A percentile compares a stretch with the other conserved stretches of the same genome.
These are phyloP conservation scores for Barnettozyma populi DNA, from an alignment of 805 yeast species.

Conservation along the genomic window DNA sequence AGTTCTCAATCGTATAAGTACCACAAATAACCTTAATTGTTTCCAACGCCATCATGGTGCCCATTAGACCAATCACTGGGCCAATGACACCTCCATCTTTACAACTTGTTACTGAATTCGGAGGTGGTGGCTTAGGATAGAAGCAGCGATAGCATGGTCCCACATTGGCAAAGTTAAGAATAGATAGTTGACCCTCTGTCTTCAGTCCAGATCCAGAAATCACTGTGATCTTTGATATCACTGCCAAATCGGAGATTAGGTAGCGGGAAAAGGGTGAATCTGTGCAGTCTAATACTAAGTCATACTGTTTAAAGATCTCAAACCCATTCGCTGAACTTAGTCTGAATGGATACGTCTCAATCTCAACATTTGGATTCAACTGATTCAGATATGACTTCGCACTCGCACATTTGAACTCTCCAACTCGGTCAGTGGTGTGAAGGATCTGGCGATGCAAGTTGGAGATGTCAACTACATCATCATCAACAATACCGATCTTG, in stretches of 20 bases:
- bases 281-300: constrained; percentile 85
- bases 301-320: constrained; percentile 57
- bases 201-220: constrained; percentile 90
- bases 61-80: constrained; percentile 92
- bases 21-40: constrained; percentile 68
- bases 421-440: constrained; percentile 64
- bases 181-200: constrained; percentile 84
- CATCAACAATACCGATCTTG: constrained; percentile 77
- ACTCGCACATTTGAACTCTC: constrained; percentile 71
- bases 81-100: constrained; percentile 94
- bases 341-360: constrained; percentile 46
- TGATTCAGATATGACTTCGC: constrained; percentile 50
- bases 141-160: constrained; percentile 97
- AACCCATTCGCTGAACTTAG: constrained; percentile 56
- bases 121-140: constrained; percentile 86
- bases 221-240: constrained; percentile 58
- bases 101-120: constrained; percentile 76
- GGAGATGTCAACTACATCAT: constrained; percentile 76
- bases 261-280: constrained; percentile 89
- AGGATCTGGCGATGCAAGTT: constrained; percentile 88
- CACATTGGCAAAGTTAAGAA: constrained; percentile 54
- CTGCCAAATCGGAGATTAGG: constrained; percentile 80
- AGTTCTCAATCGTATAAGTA: constrained; percentile 43
- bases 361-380: constrained; percentile 65
- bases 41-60: constrained; percentile 84